Base-by-base conservation (phyloP, 768 basidiomycete genomes). In the Auricularia auricula-judae region DNA sequence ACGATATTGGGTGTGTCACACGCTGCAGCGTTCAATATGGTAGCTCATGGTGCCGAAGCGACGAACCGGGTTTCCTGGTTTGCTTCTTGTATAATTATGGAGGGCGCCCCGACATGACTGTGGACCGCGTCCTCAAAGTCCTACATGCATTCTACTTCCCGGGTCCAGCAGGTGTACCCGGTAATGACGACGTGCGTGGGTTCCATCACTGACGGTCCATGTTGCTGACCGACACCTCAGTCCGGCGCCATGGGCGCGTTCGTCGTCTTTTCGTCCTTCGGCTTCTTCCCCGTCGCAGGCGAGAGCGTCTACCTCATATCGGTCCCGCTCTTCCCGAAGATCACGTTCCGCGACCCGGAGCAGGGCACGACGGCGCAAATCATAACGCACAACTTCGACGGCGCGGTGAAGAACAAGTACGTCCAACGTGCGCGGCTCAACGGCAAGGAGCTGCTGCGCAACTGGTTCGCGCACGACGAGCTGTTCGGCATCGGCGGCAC, bases 251-350 rank as follows among this genome's bases (percentile, higher is more conserved):
- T 59, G 56, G 56, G 56, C 56, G 62, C 64, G 3, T 69, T 66
- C 44, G 68, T 65, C 36, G 68, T 69, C 35, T 69, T 63, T 60
- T 39, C 67, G 23, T 62, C 59, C 16, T 54, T 69, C 11, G 68
- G 68, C 14, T 64, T 69, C 21, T 69, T 63, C 62, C 68, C 68
- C 16, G 67, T 67, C 23, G 67, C 68, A 2, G 68, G 68, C 21
- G 62, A 60, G 61, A 63, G 63, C 61, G 67, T 65, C 14, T 68
- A 68, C 58, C 66, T 68, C 5, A 60, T 68, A 29, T 67, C 61
- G 18, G 61, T 62, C 18, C 68, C 68, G 21, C 65, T 67, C 21
- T 68, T 68, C 67, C 66, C 61, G 12, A 63, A 62, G 42, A 63
- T 67, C 21, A 67, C 66, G 1, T 62, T 66, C 54, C 65, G 21